phyloP scores from a whole-genome alignment of 2,329 filamentous ascomycete genomes.

The Tolypocladium cylindrosporum region DNA sequence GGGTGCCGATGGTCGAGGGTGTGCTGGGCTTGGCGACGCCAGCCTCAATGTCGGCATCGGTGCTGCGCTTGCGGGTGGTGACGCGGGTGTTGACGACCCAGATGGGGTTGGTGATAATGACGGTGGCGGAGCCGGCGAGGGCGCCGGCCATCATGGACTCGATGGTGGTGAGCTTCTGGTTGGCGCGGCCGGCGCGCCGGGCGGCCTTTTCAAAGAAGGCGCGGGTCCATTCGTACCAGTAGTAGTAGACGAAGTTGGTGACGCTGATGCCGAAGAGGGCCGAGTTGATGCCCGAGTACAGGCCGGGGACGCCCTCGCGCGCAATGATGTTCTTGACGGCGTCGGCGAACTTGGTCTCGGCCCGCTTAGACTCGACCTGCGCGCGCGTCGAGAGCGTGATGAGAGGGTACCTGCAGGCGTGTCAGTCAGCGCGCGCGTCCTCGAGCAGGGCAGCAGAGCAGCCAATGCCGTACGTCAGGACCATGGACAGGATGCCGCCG shows the following conservation, averaged over 20 bases:
- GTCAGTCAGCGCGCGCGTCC: neutral
- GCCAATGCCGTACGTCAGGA: constrained; percentile 61
- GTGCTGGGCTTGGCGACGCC: constrained; percentile 33
- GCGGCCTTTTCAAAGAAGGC: constrained; percentile 77
- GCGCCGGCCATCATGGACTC: constrained; percentile 95
- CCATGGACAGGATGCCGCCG: constrained; percentile 90
- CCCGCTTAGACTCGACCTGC: constrained; percentile 93
- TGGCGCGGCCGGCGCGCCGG: constrained; percentile 58
- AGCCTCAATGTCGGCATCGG: constrained; percentile 32
- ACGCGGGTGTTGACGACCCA: constrained; percentile 99
- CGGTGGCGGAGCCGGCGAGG: constrained; percentile 85
- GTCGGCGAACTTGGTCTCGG: constrained; percentile 72
- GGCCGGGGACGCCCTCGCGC: constrained; percentile 77
- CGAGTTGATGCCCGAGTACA: constrained; percentile 89
- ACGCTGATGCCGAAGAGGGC: constrained; percentile 96
- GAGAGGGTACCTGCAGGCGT: constrained; percentile 67
- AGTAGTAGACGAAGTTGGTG: constrained; percentile 99
- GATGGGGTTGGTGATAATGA: constrained; percentile 95
- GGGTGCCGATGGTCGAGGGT: constrained; percentile 69
- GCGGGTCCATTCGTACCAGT: constrained; percentile 98
- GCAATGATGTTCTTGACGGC: constrained; percentile 81
- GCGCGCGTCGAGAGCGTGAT: constrained; percentile 96
- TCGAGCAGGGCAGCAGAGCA: neutral
- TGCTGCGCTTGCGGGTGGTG: constrained; percentile 68
- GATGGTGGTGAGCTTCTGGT: constrained; percentile 75